Base-by-base conservation (phyloP, 176 grass and related monocot species). In the Hsuehochloa calcarea region DNA sequence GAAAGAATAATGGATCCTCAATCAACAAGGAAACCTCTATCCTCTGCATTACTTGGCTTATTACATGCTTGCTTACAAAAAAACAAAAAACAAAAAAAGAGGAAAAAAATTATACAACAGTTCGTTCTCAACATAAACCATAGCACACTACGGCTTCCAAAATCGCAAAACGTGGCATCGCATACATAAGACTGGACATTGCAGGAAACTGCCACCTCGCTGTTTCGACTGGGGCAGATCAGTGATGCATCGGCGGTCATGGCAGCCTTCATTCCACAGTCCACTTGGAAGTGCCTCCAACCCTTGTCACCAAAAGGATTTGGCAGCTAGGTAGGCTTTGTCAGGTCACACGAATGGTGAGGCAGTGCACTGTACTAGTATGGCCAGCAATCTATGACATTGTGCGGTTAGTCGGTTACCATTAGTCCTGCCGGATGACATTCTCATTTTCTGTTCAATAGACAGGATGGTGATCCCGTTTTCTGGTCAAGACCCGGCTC, bases 381-480 rank as follows among this genome's bases (percentile, higher is more conserved):
- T 80, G 59, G 87, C 60, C 76, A 80, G 69, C 82, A 75, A 85
- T 85, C 29, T 69, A 23, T 80, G 82, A 68, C 75, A 68, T 25
- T 60, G 59, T 56, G 17, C 10, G 0, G 75, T 85, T 80, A 80
- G 81, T 79, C 61, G 29, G 47, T 80, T 55, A 81, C 41, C 49
- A 49, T 80, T 66, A 80, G 20, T 80, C 60, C 49, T 50, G 59
- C 10, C 37, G 27, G 61, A 68, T 61, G 41, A 16, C 34, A 74
- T 61, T 73, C 13, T 66, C 27, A 37, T 34, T 91, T 8, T 74
- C 43, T 31, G 38, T 4, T 89, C 80, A 94, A 68, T 91, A 85
- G 10, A 85, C 67, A 43, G 84, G 84, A 74, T 52, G 49, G 5
- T 85, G 90, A 34, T 95, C 90, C 65, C 85, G 88, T 86, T 95